Percentiles rank a stretch among this genome's conserved stretches.
phyloP scores from a whole-genome alignment of 2,329 filamentous ascomycete species.

The Macrophomina tecta region DNA sequence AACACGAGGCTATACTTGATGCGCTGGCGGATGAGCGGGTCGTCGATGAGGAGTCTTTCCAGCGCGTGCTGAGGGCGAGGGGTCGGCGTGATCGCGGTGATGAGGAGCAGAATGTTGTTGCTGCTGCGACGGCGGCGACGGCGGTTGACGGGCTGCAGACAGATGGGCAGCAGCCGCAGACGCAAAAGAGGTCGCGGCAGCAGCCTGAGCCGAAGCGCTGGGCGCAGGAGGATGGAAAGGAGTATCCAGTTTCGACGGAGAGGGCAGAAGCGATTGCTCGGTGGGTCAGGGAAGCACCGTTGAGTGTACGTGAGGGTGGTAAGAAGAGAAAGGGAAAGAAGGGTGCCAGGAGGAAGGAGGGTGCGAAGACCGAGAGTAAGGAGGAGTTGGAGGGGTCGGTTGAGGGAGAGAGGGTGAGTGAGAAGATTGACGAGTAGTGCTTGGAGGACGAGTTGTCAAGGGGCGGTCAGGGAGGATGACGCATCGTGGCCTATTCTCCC shows the following conservation, averaged over 20 bases:
- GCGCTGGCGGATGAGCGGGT: conserved; percentile 72
- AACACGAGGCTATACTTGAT: conserved; percentile 70
- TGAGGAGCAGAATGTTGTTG: conserved; percentile 48
- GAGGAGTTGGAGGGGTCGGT: not conserved
- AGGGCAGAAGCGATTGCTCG: conserved; percentile 70
- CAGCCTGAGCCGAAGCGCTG: conserved; percentile 59
- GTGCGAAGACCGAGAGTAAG: not conserved
- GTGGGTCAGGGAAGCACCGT: conserved; percentile 67
- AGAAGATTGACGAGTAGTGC: not conserved
- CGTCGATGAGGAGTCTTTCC: conserved; percentile 70
- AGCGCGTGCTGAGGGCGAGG: conserved; percentile 65
- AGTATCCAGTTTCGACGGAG: conserved; percentile 66
- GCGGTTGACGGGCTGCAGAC: not conserved
- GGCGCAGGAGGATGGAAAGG: conserved; percentile 66
- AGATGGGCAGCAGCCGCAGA: conserved; percentile 19
- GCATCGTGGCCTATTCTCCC: too few relatives aligned
- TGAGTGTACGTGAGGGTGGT: conserved; percentile 42
- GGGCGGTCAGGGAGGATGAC: too few relatives aligned
- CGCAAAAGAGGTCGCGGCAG: not conserved
- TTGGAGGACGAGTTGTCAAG: not conserved
- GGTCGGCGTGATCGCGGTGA: conserved; percentile 64
- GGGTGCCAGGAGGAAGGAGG: not conserved
- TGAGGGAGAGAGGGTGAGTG: not conserved
- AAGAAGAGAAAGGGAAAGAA: conserved; percentile 34
- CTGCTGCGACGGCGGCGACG: not conserved